phyloP scores from a whole-genome alignment of 1,284 basidiomycete genomes.

The Heterobasidion annosum region DNA sequence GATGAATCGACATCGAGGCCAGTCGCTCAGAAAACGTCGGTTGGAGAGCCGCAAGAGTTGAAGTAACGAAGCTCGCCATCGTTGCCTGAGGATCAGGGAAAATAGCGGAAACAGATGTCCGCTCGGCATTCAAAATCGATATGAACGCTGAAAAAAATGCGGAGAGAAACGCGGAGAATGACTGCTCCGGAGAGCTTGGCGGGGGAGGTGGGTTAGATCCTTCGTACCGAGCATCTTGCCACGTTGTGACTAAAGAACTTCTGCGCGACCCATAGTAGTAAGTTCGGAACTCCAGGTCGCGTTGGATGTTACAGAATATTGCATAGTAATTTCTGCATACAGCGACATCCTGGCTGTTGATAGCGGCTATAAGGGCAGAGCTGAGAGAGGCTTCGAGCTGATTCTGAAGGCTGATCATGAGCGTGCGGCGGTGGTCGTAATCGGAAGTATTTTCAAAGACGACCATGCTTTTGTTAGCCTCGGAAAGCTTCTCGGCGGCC shows the following conservation, averaged over 20 bases:
- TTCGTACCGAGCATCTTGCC: conserved; percentile 48
- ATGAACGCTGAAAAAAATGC: conserved; percentile 68
- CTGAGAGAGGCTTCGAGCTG: conserved; percentile 86
- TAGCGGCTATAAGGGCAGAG: conserved; percentile 76
- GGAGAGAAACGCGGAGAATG: conserved; percentile 61
- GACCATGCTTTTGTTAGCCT: conserved; percentile 80
- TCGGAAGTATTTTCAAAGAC: conserved; percentile 87
- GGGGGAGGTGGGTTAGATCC: conserved; percentile 23
- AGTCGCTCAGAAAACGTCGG: conserved; percentile 78
- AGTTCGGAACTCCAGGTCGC: conserved; percentile 84
- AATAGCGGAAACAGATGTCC: conserved; percentile 68
- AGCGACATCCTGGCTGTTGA: conserved; percentile 65
- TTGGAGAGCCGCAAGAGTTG: conserved; percentile 67
- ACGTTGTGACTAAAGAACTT: conserved; percentile 51
- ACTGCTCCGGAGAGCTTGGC: conserved; percentile 15
- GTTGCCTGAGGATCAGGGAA: conserved; percentile 73
- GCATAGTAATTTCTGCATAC: conserved; percentile 72
- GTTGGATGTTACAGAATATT: conserved; percentile 85
- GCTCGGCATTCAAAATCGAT: conserved; percentile 60
- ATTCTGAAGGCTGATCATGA: conserved; percentile 88
- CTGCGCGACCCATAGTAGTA: conserved; percentile 87
- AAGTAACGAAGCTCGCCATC: conserved; percentile 73
- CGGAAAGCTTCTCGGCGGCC: conserved; percentile 81
- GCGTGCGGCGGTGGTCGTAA: conserved; percentile 73
- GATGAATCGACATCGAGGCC: conserved; percentile 51